These are phyloP conservation scores for Thecaphora thlaspeos DNA, from an alignment of 1,284 basidiomycete genomes.

Conservation along the genomic window DNA sequence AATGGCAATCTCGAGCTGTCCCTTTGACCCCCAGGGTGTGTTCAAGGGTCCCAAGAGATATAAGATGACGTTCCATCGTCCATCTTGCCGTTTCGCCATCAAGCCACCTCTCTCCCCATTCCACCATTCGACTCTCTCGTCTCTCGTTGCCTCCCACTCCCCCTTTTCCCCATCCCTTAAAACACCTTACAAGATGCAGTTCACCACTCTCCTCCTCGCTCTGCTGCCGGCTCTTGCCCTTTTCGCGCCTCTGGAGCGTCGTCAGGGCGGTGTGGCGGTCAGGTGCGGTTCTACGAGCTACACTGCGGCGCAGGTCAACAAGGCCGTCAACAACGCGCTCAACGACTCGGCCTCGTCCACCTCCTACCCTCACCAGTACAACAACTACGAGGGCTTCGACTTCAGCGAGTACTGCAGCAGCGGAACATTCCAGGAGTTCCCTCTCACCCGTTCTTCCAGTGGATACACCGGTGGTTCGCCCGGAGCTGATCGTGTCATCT, in stretches of 20 bases:
- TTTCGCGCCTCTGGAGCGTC: conserved; percentile 32
- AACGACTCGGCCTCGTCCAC: conserved; percentile 18
- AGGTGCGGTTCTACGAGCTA: conserved; percentile 31
- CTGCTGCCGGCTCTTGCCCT: conserved; percentile 23
- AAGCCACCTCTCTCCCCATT: too few relatives aligned
- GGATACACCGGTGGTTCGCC: conserved; percentile 43
- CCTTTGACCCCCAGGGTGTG: too few relatives aligned
- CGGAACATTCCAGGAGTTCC: conserved; percentile 29
- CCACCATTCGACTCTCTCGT: too few relatives aligned
- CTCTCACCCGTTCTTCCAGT: conserved; percentile 5
- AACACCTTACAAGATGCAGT: conserved; percentile 27
- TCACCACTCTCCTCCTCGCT: conserved; percentile 27
- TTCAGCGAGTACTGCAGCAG: conserved; percentile 35
- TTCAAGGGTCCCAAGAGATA: too few relatives aligned
- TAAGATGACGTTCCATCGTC: too few relatives aligned
- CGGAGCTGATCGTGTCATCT: conserved; percentile 42
- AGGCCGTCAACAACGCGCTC: conserved; percentile 32
- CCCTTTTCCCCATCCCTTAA: neutral
- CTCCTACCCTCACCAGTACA: conserved; percentile 37
- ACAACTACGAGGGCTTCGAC: conserved; percentile 38
- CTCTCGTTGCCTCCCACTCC: too few relatives aligned
- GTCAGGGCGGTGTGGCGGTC: conserved; percentile 30
- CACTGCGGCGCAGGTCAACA: conserved; percentile 25
- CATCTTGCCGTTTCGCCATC: too few relatives aligned
- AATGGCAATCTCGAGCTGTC: too few relatives aligned